A percentile compares a stretch with the other conserved stretches of the same genome.
phyloP scores from a whole-genome alignment of 2,329 filamentous ascomycete species.

The Stylonectria norvegica region DNA sequence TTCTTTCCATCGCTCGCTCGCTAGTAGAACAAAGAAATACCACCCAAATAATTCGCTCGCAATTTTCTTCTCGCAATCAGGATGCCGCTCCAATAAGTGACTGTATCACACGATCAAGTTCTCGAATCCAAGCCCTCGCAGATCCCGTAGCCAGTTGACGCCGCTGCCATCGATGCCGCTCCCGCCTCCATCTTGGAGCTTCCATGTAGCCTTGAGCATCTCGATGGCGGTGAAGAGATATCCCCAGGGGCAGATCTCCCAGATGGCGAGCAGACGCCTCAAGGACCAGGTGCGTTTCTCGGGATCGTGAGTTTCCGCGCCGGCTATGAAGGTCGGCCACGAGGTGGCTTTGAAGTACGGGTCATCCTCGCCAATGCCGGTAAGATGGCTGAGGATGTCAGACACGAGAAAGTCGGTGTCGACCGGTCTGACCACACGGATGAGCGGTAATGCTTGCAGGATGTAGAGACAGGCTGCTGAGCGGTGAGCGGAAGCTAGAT shows the following conservation, averaged over 20 bases:
- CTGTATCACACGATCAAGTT: slow-evolving; percentile 45
- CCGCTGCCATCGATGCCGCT: slow-evolving; percentile 11
- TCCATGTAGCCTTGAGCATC: slow-evolving; percentile 47
- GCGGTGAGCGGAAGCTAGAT: slow-evolving; percentile 45
- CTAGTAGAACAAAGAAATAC: too few species aligned
- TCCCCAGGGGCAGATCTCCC: slow-evolving; percentile 46
- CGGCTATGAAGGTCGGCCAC: slow-evolving; percentile 58
- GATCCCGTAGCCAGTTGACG: slow-evolving; percentile 41
- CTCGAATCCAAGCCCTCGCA: slow-evolving; percentile 43
- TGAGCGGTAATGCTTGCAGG: slow-evolving; percentile 40
- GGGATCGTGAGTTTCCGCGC: slow-evolving; percentile 49
- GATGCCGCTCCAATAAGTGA: slow-evolving; percentile 4
- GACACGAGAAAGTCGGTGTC: slow-evolving; percentile 44
- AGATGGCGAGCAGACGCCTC: slow-evolving; percentile 43
- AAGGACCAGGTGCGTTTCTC: slow-evolving; percentile 50
- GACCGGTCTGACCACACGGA: slow-evolving; percentile 35
- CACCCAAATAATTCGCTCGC: too few species aligned
- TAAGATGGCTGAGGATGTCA: slow-evolving; percentile 51
- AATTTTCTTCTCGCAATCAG: background rate
- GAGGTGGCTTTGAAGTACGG: slow-evolving; percentile 57
- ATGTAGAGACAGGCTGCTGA: slow-evolving; percentile 48
- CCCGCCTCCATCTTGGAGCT: slow-evolving; percentile 36
- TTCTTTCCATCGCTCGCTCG: too few species aligned
- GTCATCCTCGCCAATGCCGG: slow-evolving; percentile 45
- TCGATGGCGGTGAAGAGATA: slow-evolving; percentile 50